phyloP scores from a whole-genome alignment of 768 basidiomycete genomes.

The Lanmaoa rubissima region DNA sequence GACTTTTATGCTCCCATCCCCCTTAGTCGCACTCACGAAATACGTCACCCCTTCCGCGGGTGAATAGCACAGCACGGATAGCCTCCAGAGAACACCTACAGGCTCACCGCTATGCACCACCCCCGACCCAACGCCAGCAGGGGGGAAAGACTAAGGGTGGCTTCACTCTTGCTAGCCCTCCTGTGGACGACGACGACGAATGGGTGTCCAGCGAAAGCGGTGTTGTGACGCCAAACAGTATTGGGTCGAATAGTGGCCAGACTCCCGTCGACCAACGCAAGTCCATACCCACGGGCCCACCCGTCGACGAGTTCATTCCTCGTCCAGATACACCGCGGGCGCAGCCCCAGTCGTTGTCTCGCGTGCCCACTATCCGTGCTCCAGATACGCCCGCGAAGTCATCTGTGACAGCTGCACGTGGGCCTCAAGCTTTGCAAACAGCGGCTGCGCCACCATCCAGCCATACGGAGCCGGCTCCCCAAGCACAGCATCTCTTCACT shows the following conservation, averaged over 20 bases:
- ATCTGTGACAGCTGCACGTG: constrained; percentile 20
- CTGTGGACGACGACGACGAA: constrained; percentile 58
- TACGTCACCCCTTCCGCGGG: constrained; percentile 26
- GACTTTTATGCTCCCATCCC: neutral
- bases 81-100: constrained; percentile 34
- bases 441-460: constrained; percentile 12
- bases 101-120: constrained; percentile 32
- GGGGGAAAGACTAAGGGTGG: constrained; percentile 45
- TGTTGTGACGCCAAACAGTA: constrained; percentile 59
- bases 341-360: constrained; percentile 32
- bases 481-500: constrained; percentile 17
- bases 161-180: constrained; percentile 56
- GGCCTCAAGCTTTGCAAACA: constrained; percentile 8
- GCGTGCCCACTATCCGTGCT: constrained; percentile 33
- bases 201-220: constrained; percentile 82
- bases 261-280: constrained; percentile 32
- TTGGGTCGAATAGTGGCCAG: constrained; percentile 43
- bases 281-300: constrained; percentile 6
- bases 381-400: constrained; percentile 23
- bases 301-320: constrained; percentile 17
- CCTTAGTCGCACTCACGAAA: constrained; percentile 23
- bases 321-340: constrained; percentile 33
- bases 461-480: constrained; percentile 11
- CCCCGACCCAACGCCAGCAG: constrained; percentile 29
- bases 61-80: constrained; percentile 29